A percentile compares a stretch with the other conserved stretches of the same genome.
phyloP scores from a whole-genome alignment of 352 stramenopile genomes.

The Thraustochytrium sp. region DNA sequence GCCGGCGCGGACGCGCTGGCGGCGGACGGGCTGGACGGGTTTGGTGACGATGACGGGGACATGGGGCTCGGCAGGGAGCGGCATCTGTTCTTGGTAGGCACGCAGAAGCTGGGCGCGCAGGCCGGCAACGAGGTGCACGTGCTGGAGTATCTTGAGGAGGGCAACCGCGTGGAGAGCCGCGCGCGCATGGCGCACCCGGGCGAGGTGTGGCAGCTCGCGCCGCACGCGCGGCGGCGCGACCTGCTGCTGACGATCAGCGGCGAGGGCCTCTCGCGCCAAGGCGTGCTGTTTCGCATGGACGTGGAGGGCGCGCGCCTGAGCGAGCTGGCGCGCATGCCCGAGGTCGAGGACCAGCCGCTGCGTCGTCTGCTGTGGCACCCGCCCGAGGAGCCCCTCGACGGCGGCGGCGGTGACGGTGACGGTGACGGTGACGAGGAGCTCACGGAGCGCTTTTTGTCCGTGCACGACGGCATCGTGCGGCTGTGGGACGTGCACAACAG shows the following conservation, averaged over 20 bases:
- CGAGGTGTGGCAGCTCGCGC: conserved; percentile 8
- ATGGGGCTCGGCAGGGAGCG: not conserved
- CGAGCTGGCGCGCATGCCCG: not conserved
- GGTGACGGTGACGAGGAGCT: not conserved
- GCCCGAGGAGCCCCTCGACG: not conserved
- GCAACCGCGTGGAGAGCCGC: not conserved
- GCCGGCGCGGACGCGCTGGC: not conserved
- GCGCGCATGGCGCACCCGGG: not conserved
- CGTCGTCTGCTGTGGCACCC: conserved; percentile 19
- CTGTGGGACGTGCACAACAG: conserved; percentile 7
- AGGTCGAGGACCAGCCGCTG: not conserved
- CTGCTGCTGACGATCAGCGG: not conserved
- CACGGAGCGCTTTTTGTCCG: not conserved
- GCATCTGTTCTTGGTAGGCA: conserved; percentile 23
- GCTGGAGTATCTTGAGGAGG: not conserved
- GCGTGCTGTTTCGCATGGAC: not conserved
- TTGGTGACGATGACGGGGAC: not conserved
- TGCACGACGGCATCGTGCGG: conserved; percentile 3
- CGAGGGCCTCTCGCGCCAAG: not conserved
- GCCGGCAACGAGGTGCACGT: not conserved
- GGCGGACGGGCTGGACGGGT: not conserved
- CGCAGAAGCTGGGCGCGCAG: not conserved
- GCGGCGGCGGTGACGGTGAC: not conserved
- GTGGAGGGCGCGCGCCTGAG: not conserved
- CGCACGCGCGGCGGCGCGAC: not conserved